These are phyloP conservation scores for Bipolaris zeicola DNA, from an alignment of 2,329 filamentous ascomycete species.

Conservation along the genomic window DNA sequence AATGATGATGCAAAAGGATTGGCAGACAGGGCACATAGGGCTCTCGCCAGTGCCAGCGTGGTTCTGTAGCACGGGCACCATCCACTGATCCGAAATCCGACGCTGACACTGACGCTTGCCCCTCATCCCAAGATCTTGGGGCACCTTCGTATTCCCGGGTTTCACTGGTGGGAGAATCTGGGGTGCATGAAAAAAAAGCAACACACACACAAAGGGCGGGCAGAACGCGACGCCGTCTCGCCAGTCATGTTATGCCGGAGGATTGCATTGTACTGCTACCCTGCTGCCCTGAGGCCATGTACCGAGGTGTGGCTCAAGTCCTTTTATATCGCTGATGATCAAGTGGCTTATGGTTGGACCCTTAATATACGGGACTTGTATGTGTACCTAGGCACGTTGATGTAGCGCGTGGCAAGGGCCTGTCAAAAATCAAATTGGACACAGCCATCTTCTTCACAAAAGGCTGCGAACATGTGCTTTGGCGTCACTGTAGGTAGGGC, in stretches of 20 bases:
- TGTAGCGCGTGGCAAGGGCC: not conserved
- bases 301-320: not conserved
- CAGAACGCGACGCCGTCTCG: not conserved
- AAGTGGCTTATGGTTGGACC: slow-evolving; percentile 8
- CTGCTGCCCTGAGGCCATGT: not conserved
- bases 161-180: slow-evolving; percentile 17
- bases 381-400: not conserved
- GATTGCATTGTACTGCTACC: slow-evolving; percentile 1
- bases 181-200: slow-evolving; percentile 13
- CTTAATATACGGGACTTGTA: slow-evolving; percentile 5
- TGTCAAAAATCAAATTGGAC: slow-evolving; percentile 4
- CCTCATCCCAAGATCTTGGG: slow-evolving; percentile 11
- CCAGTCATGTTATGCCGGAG: not conserved
- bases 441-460: not conserved
- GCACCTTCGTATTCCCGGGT: slow-evolving; percentile 9
- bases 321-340: not conserved
- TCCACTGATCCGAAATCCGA: slow-evolving; percentile 26
- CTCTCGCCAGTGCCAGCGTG: not conserved
- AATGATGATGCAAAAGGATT: slow-evolving; percentile 13
- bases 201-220: not conserved
- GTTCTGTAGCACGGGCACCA: slow-evolving; percentile 9
- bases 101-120: slow-evolving; percentile 3
- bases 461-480: not conserved
- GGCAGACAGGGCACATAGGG: slow-evolving; percentile 7
- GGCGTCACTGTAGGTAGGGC: not conserved